Evolutionary conservation across 2,329 filamentous ascomycete genomes (phyloP), one percentile per base, ranked within the genome.

Genomic region (Scedosporium minutisporum): DNA sequence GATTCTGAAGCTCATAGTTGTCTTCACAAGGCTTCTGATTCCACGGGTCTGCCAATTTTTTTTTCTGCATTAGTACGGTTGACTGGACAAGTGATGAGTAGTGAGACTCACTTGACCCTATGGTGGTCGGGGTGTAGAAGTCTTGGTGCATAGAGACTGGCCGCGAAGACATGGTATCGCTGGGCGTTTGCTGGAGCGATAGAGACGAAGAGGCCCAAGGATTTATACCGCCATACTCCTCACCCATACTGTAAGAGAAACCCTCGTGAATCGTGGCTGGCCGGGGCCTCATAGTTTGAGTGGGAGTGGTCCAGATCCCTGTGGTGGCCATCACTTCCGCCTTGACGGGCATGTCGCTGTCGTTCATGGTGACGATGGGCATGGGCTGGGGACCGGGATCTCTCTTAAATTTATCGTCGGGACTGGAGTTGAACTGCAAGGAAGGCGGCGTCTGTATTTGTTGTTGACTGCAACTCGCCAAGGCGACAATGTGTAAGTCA

Each of bases 241-340:
- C 82, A 42, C 77, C 77, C 65, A 83, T 74, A 68, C 80, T 83
- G 72, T 83, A 87, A 18, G 82, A 82, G 69, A 86, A 85, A 60
- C 80, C 82, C 69, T 85, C 83, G 67, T 86, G 82, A 63, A 86
- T 85, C 46, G 83, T 84, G 53, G 80, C 81, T 62, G 84, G 83
- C 46, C 82, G 78, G 57, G 80, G 80, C 65, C 81, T 77, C 67
- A 77, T 71, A 64, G 77, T 73, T 62, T 82, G 79, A 48, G 77
- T 78, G 7, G 83, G 81, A 59, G 82, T 82, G 63, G 82, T 80
- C 82, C 83, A 86, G 67, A 81, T 73, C 41, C 76, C 73, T 27
- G 78, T 72, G 63, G 75, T 72, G 62, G 75, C 71, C 70, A 81
- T 74, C 58, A 74, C 73, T 67, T 85, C 82, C 53, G 74, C 71